Evolutionary conservation across 176 grass and related monocot species (phyloP).

Genomic region (Saccharum officinarum): DNA sequence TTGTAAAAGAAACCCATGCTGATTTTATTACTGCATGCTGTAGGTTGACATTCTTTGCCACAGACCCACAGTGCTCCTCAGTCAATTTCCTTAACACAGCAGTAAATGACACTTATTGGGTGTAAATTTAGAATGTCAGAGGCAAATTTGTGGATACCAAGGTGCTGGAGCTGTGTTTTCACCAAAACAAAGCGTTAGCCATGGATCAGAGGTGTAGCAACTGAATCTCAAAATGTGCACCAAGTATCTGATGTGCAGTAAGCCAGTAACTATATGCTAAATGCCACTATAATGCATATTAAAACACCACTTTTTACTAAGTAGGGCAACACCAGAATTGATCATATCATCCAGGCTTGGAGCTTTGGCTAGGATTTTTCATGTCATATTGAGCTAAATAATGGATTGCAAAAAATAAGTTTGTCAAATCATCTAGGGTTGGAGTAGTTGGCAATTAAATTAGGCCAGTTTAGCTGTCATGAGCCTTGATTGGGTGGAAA

Average conservation of each 20-base stretch:
- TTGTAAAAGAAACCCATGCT: not conserved
- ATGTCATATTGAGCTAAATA: not conserved
- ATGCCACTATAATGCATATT: not conserved
- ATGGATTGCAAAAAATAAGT: not conserved
- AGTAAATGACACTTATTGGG: not conserved
- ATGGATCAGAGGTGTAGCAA: not conserved
- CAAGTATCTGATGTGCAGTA: not conserved
- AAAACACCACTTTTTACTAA: constrained; percentile 4
- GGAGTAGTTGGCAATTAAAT: not conserved
- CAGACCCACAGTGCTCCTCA: not conserved
- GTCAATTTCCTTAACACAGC: not conserved
- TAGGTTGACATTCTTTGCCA: not conserved
- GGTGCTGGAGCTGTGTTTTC: not conserved
- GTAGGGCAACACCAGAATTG: not conserved
- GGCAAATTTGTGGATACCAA: not conserved
- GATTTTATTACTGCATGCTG: not conserved
- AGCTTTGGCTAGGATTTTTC: not conserved
- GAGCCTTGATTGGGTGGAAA: not conserved
- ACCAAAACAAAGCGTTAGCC: not conserved
- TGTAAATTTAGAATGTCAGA: constrained; percentile 4
- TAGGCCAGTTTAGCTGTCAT: not conserved
- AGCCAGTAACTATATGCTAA: not conserved
- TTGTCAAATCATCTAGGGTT: not conserved
- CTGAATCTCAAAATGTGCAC: not conserved
- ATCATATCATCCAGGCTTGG: not conserved